Base-by-base conservation (phyloP, 2,329 filamentous ascomycete genomes). In the Phaeosphaeria sp. region DNA sequence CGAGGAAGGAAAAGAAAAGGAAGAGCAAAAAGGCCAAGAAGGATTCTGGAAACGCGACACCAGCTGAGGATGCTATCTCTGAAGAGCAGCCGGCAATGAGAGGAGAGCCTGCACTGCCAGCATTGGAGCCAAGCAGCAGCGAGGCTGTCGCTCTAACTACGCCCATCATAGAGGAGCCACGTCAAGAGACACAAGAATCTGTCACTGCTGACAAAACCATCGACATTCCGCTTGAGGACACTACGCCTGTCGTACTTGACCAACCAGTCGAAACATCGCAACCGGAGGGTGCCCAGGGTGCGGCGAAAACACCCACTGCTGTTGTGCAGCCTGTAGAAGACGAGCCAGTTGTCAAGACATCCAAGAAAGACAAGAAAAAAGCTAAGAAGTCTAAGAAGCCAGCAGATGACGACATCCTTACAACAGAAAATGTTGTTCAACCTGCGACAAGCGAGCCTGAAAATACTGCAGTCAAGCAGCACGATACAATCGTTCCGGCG, bases 351-450 rank as follows among this genome's bases (percentile, higher is more conserved):
- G n/a, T 48, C 27, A 48, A 55, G 41, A 41, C 50, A 17, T 63
- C 65, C 0, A 71, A 66, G 56, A 66, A 67, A 22, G 58, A 60
- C 17, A 67, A 70, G 54, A 71, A 69, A 39, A 69, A 71, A 49
- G 54, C 49, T 10, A 72, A 71, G 55, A 71, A 60, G 20, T 53
- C 46, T 1, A 62, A 57, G 30, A 71, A 65, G 39, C 41, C 58
- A 46, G 61, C 60, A 13, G 67, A 46, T 10, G 21, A 56, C 13
- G 63, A 54, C 33, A 66, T 58, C 11, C 63, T 62, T 18, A 30
- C 55, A 7, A 44, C 57, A 6, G 66, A 66, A 36, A 30, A 47
- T 11, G n/a, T 42, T 46, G 25, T 47, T 25, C n/a, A 25, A 11
- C 52, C 33, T 20, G 42, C 11, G 13, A 6, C 33, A 43, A 20